A percentile compares a stretch with the other conserved stretches of the same genome.
phyloP scores from a whole-genome alignment of 345 rosid species.

The Lepidium didymum region DNA sequence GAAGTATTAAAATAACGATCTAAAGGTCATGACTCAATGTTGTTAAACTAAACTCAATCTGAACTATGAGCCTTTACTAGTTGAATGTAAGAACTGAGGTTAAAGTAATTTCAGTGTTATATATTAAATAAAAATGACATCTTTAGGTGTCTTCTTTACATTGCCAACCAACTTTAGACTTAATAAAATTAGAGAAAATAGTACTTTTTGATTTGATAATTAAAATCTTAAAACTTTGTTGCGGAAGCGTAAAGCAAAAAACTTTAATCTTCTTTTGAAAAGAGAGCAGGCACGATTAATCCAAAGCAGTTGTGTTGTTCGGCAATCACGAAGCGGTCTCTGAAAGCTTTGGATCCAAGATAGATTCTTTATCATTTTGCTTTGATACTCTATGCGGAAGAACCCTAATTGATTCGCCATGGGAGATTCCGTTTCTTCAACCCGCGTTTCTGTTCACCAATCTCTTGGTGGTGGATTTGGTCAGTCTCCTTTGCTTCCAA shows the following conservation, averaged over 20 bases:
- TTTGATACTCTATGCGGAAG: constrained; percentile 11
- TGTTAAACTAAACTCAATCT: neutral
- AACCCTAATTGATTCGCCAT: constrained; percentile 35
- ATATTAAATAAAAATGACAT: neutral
- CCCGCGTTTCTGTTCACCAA: constrained; percentile 54
- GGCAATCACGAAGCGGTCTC: neutral
- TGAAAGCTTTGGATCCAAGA: neutral
- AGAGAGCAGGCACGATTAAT: constrained; percentile 14
- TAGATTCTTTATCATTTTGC: neutral
- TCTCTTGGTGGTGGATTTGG: constrained; percentile 80
- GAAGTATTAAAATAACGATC: too few relatives aligned
- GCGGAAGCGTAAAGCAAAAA: constrained; percentile 17
- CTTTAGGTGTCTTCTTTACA: neutral
- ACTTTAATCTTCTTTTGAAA: neutral
- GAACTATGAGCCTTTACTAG: neutral
- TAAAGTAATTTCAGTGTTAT: neutral
- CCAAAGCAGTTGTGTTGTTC: neutral
- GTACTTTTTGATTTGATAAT: neutral
- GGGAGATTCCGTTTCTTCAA: constrained; percentile 41
- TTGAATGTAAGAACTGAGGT: neutral
- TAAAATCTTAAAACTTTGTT: neutral
- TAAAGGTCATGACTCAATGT: neutral
- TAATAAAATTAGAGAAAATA: neutral
- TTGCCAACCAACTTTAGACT: constrained; percentile 3
- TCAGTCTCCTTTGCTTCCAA: neutral